These are phyloP conservation scores for Aristolochia fimbriata DNA, from an alignment of 164 flowering plant genomes.

Conservation along the genomic window DNA sequence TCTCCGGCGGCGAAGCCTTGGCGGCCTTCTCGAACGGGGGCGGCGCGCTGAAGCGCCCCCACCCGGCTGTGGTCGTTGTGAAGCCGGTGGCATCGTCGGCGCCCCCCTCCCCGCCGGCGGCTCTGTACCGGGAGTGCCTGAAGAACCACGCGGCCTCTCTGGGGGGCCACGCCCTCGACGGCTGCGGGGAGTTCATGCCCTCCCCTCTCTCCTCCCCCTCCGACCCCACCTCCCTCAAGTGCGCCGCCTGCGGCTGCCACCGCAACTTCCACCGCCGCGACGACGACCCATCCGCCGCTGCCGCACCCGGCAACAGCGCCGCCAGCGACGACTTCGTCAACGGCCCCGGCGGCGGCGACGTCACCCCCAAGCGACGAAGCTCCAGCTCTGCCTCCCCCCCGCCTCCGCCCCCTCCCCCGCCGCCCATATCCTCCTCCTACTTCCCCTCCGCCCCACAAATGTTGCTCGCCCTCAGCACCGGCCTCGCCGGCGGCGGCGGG, in stretches of 20 bases:
- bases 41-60: slow-evolving; percentile 30
- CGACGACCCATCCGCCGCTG: too few relatives aligned
- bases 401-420: slow-evolving; percentile 8
- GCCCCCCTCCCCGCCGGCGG: slow-evolving; percentile 8
- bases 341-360: not conserved
- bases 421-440: slow-evolving; percentile 14
- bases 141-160: slow-evolving; percentile 45
- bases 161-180: slow-evolving; percentile 52
- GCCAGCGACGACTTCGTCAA: not conserved
- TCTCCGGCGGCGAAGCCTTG: slow-evolving; percentile 1
- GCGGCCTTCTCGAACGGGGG: slow-evolving; percentile 44
- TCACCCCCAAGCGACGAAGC: slow-evolving; percentile 8
- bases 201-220: slow-evolving; percentile 24
- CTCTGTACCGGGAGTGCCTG: slow-evolving; percentile 45
- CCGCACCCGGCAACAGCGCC: not conserved
- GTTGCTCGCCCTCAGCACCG: slow-evolving; percentile 41
- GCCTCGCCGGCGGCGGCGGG: not conserved
- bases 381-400: slow-evolving; percentile 32
- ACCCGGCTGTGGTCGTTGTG: slow-evolving; percentile 8
- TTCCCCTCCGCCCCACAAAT: slow-evolving; percentile 41
- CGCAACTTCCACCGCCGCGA: slow-evolving; percentile 55
- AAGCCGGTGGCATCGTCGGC: too few relatives aligned
- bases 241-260: slow-evolving; percentile 69
- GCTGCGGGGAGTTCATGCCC: slow-evolving; percentile 56
- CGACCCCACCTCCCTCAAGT: slow-evolving; percentile 34